Evolutionary conservation across 257 asterid species (phyloP), one percentile per base, ranked within the genome.

Genomic region (Fraxinus quadrangulata): DNA sequence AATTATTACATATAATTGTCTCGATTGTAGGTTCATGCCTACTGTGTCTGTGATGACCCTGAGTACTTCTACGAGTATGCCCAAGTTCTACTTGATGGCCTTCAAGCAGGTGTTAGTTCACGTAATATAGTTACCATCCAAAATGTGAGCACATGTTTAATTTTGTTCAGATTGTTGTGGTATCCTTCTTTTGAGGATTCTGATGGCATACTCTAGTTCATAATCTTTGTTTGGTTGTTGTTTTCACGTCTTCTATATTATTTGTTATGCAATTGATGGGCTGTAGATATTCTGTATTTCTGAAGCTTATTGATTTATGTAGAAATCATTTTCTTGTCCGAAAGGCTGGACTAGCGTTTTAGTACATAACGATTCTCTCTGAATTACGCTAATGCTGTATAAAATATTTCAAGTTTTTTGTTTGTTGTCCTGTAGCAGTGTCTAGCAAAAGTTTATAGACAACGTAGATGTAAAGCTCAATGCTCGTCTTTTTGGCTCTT

Each of bases 31-130:
- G 93, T 95, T 75, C 88, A 81, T 81, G 98, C 99, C 11, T 91
- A 84, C 79, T 77, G 94, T 75, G 99, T 95, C 68, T 93, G 98
- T 80, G 98, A 95, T 78, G 97, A 93, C 82, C 99, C 98, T 4
- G 89, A 90, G 49, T 95, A 95, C 87, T 93, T 93, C 83, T 93
- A 90, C 68, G 92, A 91, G 16, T 93, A 83, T 67, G 83, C 84
- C 73, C 98, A 95, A 87, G 89, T 84, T 83, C 89, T 93, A 26
- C 96, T 91, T 45, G 97, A 93, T 45, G 99, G 98, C 76, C 91
- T 93, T 70, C 86, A 82, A 56, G 99, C 97, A 11, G 86, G 87
- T 75, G 96, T 93, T 82, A 82, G 77, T 83, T 84, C 98, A 77
- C 96, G 87, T 54, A 94, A 93, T 78, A 90, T 95, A 71, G 91